phyloP scores from a whole-genome alignment of 495 filamentous ascomycete species.

The Penicillium coprophilum region DNA sequence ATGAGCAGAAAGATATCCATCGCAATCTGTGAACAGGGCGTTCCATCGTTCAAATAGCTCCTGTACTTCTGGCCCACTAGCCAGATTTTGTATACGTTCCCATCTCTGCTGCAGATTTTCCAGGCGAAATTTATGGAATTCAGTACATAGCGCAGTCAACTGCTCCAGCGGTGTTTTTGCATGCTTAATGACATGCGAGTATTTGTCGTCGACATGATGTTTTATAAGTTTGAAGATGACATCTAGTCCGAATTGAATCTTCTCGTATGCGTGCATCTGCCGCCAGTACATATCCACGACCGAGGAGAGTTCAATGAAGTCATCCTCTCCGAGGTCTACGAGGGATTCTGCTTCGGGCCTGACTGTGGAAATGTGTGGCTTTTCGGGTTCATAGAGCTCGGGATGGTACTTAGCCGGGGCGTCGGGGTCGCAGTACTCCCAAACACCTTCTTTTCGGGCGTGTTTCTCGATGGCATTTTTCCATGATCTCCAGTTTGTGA shows the following conservation, averaged over 20 bases:
- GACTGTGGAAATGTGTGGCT: neutral
- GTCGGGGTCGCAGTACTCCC: neutral
- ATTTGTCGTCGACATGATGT: neutral
- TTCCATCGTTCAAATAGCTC: neutral
- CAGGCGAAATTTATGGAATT: neutral
- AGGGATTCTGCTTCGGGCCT: neutral
- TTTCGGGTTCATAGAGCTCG: neutral
- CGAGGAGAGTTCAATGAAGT: neutral
- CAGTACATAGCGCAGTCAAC: neutral
- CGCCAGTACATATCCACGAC: neutral
- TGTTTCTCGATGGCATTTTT: neutral
- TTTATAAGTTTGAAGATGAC: neutral
- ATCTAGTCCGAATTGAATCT: neutral
- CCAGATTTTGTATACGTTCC: neutral
- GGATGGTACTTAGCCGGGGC: neutral
- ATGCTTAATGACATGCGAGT: neutral
- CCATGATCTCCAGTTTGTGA: neutral
- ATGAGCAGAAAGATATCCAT: neutral
- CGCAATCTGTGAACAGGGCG: neutral
- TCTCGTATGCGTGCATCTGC: neutral
- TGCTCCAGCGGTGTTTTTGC: neutral
- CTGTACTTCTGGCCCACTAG: neutral
- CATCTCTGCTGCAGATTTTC: neutral
- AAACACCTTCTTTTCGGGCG: slow-evolving; percentile 1
- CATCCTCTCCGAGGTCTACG: neutral